These are phyloP conservation scores for Tetrapisispora pingtungensis DNA, from an alignment of 805 yeast species.

Conservation along the genomic window DNA sequence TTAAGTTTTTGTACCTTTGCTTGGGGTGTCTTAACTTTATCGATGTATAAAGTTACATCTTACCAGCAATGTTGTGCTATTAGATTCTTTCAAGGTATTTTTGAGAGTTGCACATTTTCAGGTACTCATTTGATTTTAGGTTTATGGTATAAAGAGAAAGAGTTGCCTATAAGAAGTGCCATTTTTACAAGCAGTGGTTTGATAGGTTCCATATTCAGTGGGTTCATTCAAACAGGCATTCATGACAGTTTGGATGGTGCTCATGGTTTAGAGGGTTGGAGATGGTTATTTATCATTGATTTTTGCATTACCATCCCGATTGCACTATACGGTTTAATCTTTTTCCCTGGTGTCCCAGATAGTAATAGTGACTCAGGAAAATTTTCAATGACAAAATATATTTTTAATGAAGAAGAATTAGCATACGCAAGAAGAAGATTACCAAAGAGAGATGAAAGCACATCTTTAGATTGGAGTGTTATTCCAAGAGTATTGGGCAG, in stretches of 20 bases:
- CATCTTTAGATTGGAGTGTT: conserved; percentile 31
- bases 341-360: conserved; percentile 53
- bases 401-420: conserved; percentile 34
- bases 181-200: conserved; percentile 46
- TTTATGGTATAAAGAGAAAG: conserved; percentile 41
- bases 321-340: conserved; percentile 44
- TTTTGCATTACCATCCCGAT: conserved; percentile 49
- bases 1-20: conserved; percentile 41
- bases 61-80: conserved; percentile 44
- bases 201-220: conserved; percentile 45
- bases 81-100: conserved; percentile 51
- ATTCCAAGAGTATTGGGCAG: conserved; percentile 37
- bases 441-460: conserved; percentile 31
- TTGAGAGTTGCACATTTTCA: conserved; percentile 47
- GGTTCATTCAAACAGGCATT: conserved; percentile 50
- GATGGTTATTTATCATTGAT: conserved; percentile 60
- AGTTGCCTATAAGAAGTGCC: conserved; percentile 42
- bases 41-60: conserved; percentile 38
- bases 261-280: conserved; percentile 50
- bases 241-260: conserved; percentile 36
- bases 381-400: conserved; percentile 24
- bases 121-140: conserved; percentile 49
- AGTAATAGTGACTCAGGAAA: conserved; percentile 11
- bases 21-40: conserved; percentile 50
- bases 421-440: conserved; percentile 36